Percentiles rank a stretch among this genome's conserved stretches.
Conservation (phyloP, 352 stramenopile genomes). For the Thraustochytrium striatum region DNA sequence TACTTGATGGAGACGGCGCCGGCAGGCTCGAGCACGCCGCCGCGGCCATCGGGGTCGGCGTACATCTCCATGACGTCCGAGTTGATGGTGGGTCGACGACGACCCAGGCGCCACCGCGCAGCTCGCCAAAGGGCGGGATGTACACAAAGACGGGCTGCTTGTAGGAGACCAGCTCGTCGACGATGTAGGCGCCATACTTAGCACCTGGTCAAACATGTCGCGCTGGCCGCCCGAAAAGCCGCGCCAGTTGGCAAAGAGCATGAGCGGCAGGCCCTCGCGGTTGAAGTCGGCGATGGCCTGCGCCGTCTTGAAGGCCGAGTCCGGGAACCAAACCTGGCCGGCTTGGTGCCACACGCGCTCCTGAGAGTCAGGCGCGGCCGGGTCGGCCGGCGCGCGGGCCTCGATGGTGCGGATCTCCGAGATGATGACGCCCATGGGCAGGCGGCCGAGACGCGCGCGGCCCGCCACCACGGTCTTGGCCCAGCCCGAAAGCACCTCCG, state of each 20-base stretch:
- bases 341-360: conserved; percentile 95
- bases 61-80: conserved; percentile 99
- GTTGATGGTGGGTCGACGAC: conserved; percentile 99
- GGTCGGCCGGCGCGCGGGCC: conserved; percentile 93
- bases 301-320: conserved; percentile 99
- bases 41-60: conserved; percentile 81
- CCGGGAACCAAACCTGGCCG: conserved; percentile 99
- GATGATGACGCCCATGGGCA: conserved; percentile 96
- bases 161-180: conserved; percentile 97
- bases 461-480: conserved; percentile 98
- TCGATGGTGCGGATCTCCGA: conserved; percentile 97
- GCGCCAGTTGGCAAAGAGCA: conserved; percentile 99
- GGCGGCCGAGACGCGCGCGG: conserved; percentile 91
- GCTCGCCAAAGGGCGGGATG: conserved; percentile 96
- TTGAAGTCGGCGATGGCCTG: conserved; percentile 99
- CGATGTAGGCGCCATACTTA: conserved; percentile 99
- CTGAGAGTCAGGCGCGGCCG: conserved; percentile 89
- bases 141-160: conserved; percentile 99
- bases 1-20: conserved; percentile 99
- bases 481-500: conserved; percentile 95
- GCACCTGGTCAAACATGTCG: conserved; percentile 99
- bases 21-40: conserved; percentile 96
- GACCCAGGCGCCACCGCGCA: conserved; percentile 97
- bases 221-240: conserved; percentile 98
- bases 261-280: conserved; percentile 95